Conservation (phyloP, 345 rosid genomes). For the Eucalyptus albens region DNA sequence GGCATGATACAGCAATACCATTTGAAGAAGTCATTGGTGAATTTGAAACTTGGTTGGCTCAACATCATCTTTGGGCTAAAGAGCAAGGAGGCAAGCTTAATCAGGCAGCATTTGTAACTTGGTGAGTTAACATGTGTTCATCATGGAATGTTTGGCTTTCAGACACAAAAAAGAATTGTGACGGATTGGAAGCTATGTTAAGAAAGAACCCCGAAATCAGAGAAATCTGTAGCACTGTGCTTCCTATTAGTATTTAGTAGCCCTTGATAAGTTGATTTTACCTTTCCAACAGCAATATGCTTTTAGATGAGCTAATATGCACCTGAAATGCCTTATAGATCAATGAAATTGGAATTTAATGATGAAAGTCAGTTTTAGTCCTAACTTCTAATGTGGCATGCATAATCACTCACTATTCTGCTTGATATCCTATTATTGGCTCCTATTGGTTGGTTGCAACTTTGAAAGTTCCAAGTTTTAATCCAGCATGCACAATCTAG, state of each 20-base stretch:
- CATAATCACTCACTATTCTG: background rate
- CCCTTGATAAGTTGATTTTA: background rate
- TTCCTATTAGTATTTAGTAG: background rate
- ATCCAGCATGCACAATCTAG: background rate
- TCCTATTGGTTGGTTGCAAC: background rate
- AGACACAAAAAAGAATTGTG: background rate
- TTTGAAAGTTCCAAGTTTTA: background rate
- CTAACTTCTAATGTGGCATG: background rate
- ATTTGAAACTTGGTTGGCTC: slow-evolving; percentile 78
- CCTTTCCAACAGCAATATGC: background rate
- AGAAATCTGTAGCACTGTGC: background rate
- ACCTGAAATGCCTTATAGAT: background rate
- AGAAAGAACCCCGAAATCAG: background rate
- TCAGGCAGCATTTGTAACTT: slow-evolving; percentile 78
- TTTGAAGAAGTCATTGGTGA: slow-evolving; percentile 64
- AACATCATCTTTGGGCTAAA: slow-evolving; percentile 51
- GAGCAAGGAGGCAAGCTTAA: slow-evolving; percentile 35
- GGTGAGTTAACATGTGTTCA: slow-evolving; percentile 29
- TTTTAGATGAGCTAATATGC: background rate
- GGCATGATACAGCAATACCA: slow-evolving; percentile 93
- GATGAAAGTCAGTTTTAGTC: background rate
- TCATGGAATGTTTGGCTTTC: background rate
- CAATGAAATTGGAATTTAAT: background rate
- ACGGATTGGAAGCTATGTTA: background rate
- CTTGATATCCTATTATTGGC: background rate